A percentile compares a stretch with the other conserved stretches of the same genome.
Conservation (phyloP, 306 rosid species). For the Trifolium subterraneum region DNA sequence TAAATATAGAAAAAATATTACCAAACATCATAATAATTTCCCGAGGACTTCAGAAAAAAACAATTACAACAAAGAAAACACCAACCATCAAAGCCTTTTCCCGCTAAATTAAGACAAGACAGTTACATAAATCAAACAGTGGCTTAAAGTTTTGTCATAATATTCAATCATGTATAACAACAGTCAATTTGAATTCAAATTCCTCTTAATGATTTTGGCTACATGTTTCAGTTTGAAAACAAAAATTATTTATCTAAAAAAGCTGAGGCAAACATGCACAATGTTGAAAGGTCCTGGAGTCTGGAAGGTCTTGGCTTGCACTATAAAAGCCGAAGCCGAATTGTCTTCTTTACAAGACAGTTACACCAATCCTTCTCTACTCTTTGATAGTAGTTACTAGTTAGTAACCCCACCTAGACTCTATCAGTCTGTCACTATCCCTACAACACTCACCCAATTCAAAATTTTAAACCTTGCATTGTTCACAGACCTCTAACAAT, state of each 20-base stretch:
- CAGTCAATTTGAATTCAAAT: neutral
- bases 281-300: neutral
- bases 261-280: neutral
- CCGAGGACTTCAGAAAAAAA: neutral
- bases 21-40: neutral
- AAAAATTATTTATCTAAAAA: neutral
- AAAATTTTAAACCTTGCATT: neutral
- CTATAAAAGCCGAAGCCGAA: neutral
- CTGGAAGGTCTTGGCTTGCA: neutral
- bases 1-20: neutral
- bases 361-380: neutral
- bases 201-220: neutral
- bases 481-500: neutral
- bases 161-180: neutral
- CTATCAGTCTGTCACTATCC: neutral
- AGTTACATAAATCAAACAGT: neutral
- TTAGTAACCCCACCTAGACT: neutral
- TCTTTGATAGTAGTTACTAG: neutral
- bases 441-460: neutral
- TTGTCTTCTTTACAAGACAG: neutral
- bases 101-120: neutral
- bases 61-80: slow-evolving; percentile 3
- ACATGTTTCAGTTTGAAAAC: neutral
- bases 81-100: neutral
- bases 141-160: neutral